Evolutionary conservation across 2,329 filamentous ascomycete genomes (phyloP), one percentile per base, ranked within the genome.

Genomic region (Aureobasidium subglaciale): DNA sequence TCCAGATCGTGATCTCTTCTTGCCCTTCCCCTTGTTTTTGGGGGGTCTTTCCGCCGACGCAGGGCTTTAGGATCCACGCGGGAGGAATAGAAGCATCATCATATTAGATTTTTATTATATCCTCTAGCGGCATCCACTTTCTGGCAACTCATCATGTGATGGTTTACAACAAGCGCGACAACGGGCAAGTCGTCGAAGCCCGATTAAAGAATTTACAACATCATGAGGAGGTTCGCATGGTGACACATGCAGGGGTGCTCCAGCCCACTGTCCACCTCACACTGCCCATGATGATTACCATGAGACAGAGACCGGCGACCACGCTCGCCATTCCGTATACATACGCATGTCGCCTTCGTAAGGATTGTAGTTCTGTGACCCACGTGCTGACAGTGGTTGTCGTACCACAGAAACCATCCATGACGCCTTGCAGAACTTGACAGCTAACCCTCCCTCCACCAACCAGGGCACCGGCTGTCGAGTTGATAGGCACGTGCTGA

Each of bases 241-340:
- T 69, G 50, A 63, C 61, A 62, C 74, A 76, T 24, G 63, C 65
- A 22, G 67, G 62, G 16, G 58, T 56, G 9, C 56, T 59, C 67
- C 67, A 77, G 2, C 74, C 75, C 5, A 74, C 64, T 20, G 77
- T 85, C 89, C 88, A 95, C 58, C 79, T 73, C 64, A 92, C 70
- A 58, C 85, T 84, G 0, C 89, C 89, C 84, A 92, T 88, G 16
- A 91, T 78, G 1, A 82, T 74, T 22, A 90, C 76, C 76, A 88
- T 69, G 10, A 86, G 61, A 10, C 74, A 75, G 56, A 90, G 65
- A 2, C 79, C 82, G 0, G 74, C 74, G 0, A 75, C 65, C 2
- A 91, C 78, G 63, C 86, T 92, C 18, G 70, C 68, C 0, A 66
- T 59, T 0, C 83, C 86, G 64, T 93, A 93, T 0, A 81, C 59